phyloP scores from a whole-genome alignment of 345 rosid genomes.

The Ceriops tagal region DNA sequence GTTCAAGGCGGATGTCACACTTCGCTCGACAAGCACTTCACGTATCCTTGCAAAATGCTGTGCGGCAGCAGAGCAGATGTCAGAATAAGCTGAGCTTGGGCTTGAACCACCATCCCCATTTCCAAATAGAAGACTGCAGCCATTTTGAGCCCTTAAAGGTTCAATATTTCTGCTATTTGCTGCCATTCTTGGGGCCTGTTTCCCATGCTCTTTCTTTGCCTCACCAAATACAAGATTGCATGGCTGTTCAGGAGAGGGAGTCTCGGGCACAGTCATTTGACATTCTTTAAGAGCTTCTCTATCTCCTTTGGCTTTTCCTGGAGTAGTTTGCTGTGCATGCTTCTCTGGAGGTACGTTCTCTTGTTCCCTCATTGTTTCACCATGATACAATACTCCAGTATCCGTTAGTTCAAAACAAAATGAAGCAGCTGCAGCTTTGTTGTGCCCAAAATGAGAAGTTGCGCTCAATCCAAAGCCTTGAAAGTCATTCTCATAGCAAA shows the following conservation, averaged over 20 bases:
- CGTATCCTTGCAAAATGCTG: conserved; percentile 90
- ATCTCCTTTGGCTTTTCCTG: conserved; percentile 58
- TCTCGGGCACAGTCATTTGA: conserved; percentile 90
- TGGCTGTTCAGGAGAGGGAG: conserved; percentile 97
- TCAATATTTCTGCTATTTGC: conserved; percentile 52
- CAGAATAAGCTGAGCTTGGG: conserved; percentile 69
- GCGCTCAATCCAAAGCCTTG: conserved; percentile 48
- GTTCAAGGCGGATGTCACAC: conserved; percentile 84
- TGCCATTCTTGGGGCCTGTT: conserved; percentile 63
- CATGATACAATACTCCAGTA: conserved; percentile 31
- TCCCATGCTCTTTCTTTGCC: conserved; percentile 69
- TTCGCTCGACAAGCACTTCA: conserved; percentile 84
- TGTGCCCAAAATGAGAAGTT: conserved; percentile 37
- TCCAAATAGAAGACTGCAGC: conserved; percentile 53
- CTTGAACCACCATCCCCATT: conserved; percentile 49
- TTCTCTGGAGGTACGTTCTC: conserved; percentile 83
- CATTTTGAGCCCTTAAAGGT: conserved; percentile 55
- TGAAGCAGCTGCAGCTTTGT: conserved; percentile 55
- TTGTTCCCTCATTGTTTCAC: conserved; percentile 58
- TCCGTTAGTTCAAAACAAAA: conserved; percentile 76
- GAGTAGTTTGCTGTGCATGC: conserved; percentile 60
- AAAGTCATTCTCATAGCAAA: conserved; percentile 70
- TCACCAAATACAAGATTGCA: conserved; percentile 48
- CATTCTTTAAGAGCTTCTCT: conserved; percentile 60
- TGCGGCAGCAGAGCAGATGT: conserved; percentile 86